Base-by-base conservation (phyloP, 768 basidiomycete genomes). In the Auricularia sp. region DNA sequence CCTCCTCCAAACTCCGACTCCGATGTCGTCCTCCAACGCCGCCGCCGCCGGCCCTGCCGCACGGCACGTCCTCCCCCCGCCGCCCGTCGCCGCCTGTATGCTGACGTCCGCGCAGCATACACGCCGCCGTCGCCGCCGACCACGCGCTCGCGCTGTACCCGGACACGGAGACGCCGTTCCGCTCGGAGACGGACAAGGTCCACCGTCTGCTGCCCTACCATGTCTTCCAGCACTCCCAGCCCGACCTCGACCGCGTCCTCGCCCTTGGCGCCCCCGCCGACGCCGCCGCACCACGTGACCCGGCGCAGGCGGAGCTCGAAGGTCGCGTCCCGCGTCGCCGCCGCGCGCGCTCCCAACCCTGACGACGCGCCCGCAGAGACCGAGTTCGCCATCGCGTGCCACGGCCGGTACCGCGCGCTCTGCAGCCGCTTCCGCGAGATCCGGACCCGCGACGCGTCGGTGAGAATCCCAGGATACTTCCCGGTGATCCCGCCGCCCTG, bases 131-230 rank as follows among this genome's bases (percentile, higher is more conserved):
- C 61, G 80, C 80, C 1, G 75, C 79, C 42, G 90, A 93, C 73
- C 90, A 91, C 63, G 75, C 78, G 47, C 75, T 79, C 16, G 83
- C 82, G 16, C 68, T 84, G 61, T 79, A 83, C 62, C 88, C 89
- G 44, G 87, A 91, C 68, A 78, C 82, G 43, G 87, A 91, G 61
- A 79, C 84, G 0, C 86, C 90, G 1, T 93, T 93, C 68, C 66
- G 69, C 14, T 84, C 89, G 69, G 73, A 78, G 8, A 70, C 74
- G 4, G 91, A 93, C 70, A 86, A 79, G 2, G 78, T 91, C 29
- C 80, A 83, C n/a, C 81, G 90, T 61, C 78, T 93, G 23, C 77
- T 92, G 23, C 90, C 91, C 0, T 92, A 90, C 69, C 91, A 93
- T 70, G 74, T 92, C 61, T 90, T 87, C 67, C 87, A 87, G 67